Evolutionary conservation across 2,329 filamentous ascomycete genomes (phyloP).

Genomic region (Aspergillus aculeatinus): DNA sequence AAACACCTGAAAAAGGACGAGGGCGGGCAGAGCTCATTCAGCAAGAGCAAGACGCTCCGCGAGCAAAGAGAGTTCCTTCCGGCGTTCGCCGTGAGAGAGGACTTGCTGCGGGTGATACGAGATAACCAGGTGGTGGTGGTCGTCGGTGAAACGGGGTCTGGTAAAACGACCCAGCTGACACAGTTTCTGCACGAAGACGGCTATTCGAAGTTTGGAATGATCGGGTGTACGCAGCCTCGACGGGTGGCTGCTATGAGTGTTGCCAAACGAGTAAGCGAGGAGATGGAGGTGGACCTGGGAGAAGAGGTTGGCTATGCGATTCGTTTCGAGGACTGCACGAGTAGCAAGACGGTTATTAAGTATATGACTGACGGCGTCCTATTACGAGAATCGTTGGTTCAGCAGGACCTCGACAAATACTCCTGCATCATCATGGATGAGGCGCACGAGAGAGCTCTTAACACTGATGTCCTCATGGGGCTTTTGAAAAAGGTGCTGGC

Average conservation of each 20-base stretch:
- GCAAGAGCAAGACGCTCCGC: slow-evolving; percentile 81
- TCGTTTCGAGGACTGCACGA: slow-evolving; percentile 97
- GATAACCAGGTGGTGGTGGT: slow-evolving; percentile 98
- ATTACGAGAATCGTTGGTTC: slow-evolving; percentile 86
- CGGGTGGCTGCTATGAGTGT: slow-evolving; percentile 99
- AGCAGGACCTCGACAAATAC: slow-evolving; percentile 90
- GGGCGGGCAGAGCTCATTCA: slow-evolving; percentile 82
- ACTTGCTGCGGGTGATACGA: slow-evolving; percentile 83
- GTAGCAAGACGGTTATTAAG: slow-evolving; percentile 92
- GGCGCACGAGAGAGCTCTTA: slow-evolving; percentile 92
- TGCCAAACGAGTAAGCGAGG: slow-evolving; percentile 94
- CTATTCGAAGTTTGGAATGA: slow-evolving; percentile 82
- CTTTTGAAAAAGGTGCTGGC: slow-evolving; percentile 96
- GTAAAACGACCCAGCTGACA: slow-evolving; percentile 95
- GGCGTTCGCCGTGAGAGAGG: slow-evolving; percentile 93
- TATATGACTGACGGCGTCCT: slow-evolving; percentile 99
- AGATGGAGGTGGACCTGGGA: slow-evolving; percentile 93
- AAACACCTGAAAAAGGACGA: slow-evolving; percentile 85
- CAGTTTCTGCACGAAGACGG: slow-evolving; percentile 96
- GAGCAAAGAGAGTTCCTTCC: slow-evolving; percentile 93
- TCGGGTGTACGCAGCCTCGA: slow-evolving; percentile 93
- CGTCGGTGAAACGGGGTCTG: slow-evolving; percentile 94
- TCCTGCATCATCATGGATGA: slow-evolving; percentile 99
- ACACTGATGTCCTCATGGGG: slow-evolving; percentile 96
- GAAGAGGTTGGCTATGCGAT: slow-evolving; percentile 93